Evolutionary conservation across 2,329 filamentous ascomycete genomes (phyloP).

Genomic region (Arthrocladium fulminans): DNA sequence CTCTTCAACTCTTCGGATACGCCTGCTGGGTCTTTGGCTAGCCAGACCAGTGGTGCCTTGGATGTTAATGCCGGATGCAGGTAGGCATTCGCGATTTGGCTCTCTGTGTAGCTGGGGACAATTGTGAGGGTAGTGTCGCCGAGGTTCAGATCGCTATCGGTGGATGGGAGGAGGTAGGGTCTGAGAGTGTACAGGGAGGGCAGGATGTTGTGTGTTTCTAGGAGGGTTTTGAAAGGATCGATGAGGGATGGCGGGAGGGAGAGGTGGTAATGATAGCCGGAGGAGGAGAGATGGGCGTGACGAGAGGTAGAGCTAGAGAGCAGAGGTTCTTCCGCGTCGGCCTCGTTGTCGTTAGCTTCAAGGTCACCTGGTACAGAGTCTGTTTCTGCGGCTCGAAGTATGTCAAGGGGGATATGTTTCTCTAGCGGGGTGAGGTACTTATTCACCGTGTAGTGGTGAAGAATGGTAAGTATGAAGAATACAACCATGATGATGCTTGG

Average conservation of each 20-base stretch:
- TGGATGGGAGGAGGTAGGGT: constrained; percentile 16
- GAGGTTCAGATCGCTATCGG: constrained; percentile 44
- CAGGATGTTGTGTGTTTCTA: constrained; percentile 18
- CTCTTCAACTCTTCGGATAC: constrained; percentile 71
- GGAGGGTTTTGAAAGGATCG: constrained; percentile 65
- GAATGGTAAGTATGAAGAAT: constrained; percentile 63
- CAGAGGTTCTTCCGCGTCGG: constrained; percentile 24
- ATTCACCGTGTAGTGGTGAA: constrained; percentile 59
- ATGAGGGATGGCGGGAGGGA: constrained; percentile 45
- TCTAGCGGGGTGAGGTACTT: constrained; percentile 37
- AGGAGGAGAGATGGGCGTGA: not conserved
- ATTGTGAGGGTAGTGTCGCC: constrained; percentile 37
- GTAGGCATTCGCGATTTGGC: constrained; percentile 59
- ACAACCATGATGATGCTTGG: constrained; percentile 65
- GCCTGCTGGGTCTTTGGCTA: constrained; percentile 65
- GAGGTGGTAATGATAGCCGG: not conserved
- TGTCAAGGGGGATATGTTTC: constrained; percentile 64
- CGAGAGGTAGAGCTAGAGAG: constrained; percentile 12
- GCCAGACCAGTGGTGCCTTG: constrained; percentile 63
- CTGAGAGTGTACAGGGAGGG: constrained; percentile 17
- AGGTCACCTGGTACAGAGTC: constrained; percentile 42
- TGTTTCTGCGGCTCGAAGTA: constrained; percentile 23
- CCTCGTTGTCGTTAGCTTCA: constrained; percentile 12
- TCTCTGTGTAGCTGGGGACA: constrained; percentile 60
- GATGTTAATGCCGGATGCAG: constrained; percentile 61